Base-by-base conservation (phyloP, 1,284 basidiomycete species). In the Cryptococcus amylolentus region DNA sequence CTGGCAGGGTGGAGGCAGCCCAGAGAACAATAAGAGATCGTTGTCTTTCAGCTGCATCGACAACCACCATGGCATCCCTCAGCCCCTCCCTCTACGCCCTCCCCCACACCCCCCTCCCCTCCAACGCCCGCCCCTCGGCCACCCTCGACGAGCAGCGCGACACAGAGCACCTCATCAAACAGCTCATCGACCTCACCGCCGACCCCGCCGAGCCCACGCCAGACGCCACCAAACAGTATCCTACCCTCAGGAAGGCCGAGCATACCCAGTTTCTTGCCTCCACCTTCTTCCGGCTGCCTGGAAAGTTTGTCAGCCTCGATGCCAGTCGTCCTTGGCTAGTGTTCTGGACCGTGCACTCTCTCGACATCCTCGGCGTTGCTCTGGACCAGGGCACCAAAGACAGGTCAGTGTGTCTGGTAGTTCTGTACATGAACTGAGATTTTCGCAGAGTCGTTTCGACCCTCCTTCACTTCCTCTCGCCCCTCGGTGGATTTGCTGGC, bases 301-400 rank as follows among this genome's bases (percentile, higher is more conserved):
- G 80, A 6, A 80, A 84, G 50, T 95, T 89, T 70, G 81, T 80
- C n/a, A 85, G 84, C 27, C 86, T 95, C 64, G 93, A 97, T 72
- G 91, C 93, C 0, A 92, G 89, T 63, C 86, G 92, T 66, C 88
- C 92, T 0, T 97, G 93, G 94, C 79, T 96, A 31, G 73, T 95
- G 58, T 96, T 88, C 77, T 97, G 94, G 93, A 87, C 85, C 0
- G 71, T 93, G 2, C 91, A 97, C 66, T 82, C 85, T 37, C 86
- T 94, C 60, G 86, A 87, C 63, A 71, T 86, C 1, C 74, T 95
- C 35, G 89, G 91, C 50, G 85, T 89, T 1, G 85, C 80, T 1
- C 70, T 96, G 42, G 92, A 94, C 79, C 83, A 84, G 2, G 79
- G 77, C 8, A 89, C 84, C 58, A 88, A 86, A 72, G 82, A 87